Percentiles rank a stretch among this genome's conserved stretches.
Evolutionary conservation across 2,329 filamentous ascomycete genomes (phyloP).

Genomic region (Sclerotinia minor): DNA sequence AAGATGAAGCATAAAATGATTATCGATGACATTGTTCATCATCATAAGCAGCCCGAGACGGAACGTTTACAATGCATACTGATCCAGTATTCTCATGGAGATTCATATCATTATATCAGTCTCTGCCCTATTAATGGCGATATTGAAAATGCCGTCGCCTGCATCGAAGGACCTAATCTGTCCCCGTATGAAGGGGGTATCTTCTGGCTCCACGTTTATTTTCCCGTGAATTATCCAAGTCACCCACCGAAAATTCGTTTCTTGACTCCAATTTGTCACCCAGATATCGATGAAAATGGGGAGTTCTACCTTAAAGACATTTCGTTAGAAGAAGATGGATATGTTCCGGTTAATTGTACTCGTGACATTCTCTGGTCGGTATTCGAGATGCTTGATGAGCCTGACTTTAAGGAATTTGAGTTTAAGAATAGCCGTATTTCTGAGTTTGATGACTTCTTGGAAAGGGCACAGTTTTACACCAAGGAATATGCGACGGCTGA

Average conservation of each 20-base stretch:
- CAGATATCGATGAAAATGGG: background rate
- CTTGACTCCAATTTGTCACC: conserved; percentile 1
- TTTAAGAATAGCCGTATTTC: background rate
- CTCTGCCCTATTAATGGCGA: background rate
- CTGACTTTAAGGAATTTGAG: background rate
- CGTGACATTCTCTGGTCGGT: background rate
- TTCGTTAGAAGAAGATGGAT: too few species aligned
- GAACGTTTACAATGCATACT: too few species aligned
- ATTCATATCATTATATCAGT: background rate
- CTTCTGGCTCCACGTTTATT: conserved; percentile 11
- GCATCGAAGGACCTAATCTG: background rate
- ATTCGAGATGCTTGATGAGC: background rate
- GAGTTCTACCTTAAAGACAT: background rate
- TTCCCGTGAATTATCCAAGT: background rate
- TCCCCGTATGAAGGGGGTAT: background rate
- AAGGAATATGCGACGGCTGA: background rate
- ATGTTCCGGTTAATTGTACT: too few species aligned
- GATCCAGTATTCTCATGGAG: too few species aligned
- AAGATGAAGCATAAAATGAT: background rate
- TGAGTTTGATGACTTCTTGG: background rate
- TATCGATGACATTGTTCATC: background rate
- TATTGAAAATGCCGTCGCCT: background rate
- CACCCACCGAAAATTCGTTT: background rate
- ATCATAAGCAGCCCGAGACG: background rate
- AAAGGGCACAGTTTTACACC: background rate